These are phyloP conservation scores for Diversispora eburnea DNA, from an alignment of 192 early-diverging fungal genomes.

Conservation along the genomic window DNA sequence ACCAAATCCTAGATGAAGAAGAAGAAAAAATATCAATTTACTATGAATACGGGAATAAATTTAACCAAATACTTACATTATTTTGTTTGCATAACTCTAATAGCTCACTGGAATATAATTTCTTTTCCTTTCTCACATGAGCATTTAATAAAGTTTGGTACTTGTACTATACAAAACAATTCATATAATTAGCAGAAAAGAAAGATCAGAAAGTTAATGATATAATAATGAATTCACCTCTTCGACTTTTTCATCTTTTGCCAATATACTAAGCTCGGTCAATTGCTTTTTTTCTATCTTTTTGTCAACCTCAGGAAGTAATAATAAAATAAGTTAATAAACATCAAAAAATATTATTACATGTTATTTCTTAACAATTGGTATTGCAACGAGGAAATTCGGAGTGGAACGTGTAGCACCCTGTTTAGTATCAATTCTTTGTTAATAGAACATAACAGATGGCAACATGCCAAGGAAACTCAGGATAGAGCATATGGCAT, in stretches of 20 bases:
- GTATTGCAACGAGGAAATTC: constrained; percentile 23
- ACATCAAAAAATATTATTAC: neutral
- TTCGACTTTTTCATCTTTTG: neutral
- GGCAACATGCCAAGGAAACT: constrained; percentile 30
- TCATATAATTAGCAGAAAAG: constrained; percentile 13
- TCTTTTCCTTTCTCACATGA: constrained; percentile 18
- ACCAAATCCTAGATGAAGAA: constrained; percentile 6
- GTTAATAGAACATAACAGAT: constrained; percentile 26
- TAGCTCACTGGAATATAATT: constrained; percentile 11
- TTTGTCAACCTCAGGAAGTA: constrained; percentile 13
- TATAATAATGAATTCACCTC: neutral
- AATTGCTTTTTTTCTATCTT: constrained; percentile 2
- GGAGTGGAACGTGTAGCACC: constrained; percentile 15
- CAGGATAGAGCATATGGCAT: constrained; percentile 9
- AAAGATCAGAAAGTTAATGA: neutral
- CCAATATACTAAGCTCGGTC: neutral
- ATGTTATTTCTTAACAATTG: neutral
- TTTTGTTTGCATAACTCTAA: neutral
- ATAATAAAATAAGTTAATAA: neutral
- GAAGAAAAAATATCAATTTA: constrained; percentile 5
- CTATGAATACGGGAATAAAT: neutral
- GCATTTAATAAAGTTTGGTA: constrained; percentile 21
- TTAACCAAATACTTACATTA: constrained; percentile 4
- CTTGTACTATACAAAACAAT: constrained; percentile 12
- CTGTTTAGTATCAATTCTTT: constrained; percentile 28